A percentile compares a stretch with the other conserved stretches of the same genome.
Evolutionary conservation across 164 flowering plant genomes (phyloP).

Genomic region (Pachysandra terminalis): DNA sequence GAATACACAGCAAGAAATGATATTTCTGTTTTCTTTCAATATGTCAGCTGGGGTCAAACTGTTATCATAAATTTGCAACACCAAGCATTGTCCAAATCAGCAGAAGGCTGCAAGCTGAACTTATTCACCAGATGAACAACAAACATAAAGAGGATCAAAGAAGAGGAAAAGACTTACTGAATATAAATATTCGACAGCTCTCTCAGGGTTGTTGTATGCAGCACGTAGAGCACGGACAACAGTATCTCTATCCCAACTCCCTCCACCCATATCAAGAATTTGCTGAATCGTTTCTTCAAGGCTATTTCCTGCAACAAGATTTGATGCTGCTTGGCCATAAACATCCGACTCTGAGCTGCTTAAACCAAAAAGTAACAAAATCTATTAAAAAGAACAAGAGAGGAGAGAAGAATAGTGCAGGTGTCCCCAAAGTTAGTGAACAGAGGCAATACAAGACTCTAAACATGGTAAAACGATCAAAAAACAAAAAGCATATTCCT

Average conservation of each 20-base stretch:
- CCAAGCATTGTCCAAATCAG: no score
- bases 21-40: no score
- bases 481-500: not conserved
- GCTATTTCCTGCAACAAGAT: conserved; percentile 78
- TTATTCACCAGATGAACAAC: conserved; percentile 1
- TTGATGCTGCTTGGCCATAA: conserved; percentile 88
- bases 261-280: conserved; percentile 96
- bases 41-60: no score
- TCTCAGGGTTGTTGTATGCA: conserved; percentile 93
- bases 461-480: not conserved
- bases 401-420: not conserved
- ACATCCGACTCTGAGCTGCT: conserved; percentile 49
- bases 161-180: conserved; percentile 47
- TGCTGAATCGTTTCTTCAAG: conserved; percentile 69
- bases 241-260: conserved; percentile 91
- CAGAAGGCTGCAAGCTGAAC: not conserved
- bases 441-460: not conserved
- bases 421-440: not conserved
- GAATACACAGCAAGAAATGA: no score
- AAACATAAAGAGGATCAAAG: not conserved
- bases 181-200: conserved; percentile 93
- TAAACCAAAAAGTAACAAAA: conserved; percentile 11
- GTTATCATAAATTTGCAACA: no score
- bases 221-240: conserved; percentile 94
- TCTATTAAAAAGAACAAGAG: not conserved